These are phyloP conservation scores for Dipteronia sinensis DNA, from an alignment of 345 rosid species.

Conservation along the genomic window DNA sequence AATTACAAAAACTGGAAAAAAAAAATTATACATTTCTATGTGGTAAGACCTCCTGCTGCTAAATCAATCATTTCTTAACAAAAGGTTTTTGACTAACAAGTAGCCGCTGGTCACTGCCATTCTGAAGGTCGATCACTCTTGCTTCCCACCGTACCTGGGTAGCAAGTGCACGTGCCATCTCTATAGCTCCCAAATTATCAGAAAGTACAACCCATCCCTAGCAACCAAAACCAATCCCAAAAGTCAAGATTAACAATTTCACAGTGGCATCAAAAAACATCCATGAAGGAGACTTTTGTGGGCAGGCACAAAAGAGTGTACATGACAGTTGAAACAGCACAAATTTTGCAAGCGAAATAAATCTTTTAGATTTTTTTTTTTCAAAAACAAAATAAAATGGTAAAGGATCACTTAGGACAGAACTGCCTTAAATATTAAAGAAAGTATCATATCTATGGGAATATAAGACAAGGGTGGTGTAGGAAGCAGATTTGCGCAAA, in stretches of 20 bases:
- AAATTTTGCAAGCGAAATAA: not conserved
- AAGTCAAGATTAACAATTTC: not conserved
- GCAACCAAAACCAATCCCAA: conserved; percentile 14
- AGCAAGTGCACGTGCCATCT: conserved; percentile 76
- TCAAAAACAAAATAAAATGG: not conserved
- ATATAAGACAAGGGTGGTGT: not conserved
- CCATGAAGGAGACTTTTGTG: not conserved
- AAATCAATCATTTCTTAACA: conserved; percentile 61
- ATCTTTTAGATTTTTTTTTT: not conserved
- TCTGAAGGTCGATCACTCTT: conserved; percentile 90
- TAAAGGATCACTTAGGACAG: not conserved
- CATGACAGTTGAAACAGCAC: not conserved
- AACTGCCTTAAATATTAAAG: not conserved
- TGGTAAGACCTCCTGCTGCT: conserved; percentile 22
- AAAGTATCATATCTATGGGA: not conserved
- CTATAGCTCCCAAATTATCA: conserved; percentile 76
- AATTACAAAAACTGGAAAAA: conserved; percentile 42
- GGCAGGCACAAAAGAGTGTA: conserved; percentile 3
- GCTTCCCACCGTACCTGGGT: conserved; percentile 97
- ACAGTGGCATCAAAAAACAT: not conserved
- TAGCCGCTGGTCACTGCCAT: conserved; percentile 91
- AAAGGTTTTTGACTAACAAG: conserved; percentile 97
- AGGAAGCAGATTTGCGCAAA: not conserved
- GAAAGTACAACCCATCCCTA: conserved; percentile 93
- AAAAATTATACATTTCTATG: conserved; percentile 33